Evolutionary conservation across 331 rosid genomes (phyloP), one percentile per base, ranked within the genome.

Genomic region (Dryas integrifolia): DNA sequence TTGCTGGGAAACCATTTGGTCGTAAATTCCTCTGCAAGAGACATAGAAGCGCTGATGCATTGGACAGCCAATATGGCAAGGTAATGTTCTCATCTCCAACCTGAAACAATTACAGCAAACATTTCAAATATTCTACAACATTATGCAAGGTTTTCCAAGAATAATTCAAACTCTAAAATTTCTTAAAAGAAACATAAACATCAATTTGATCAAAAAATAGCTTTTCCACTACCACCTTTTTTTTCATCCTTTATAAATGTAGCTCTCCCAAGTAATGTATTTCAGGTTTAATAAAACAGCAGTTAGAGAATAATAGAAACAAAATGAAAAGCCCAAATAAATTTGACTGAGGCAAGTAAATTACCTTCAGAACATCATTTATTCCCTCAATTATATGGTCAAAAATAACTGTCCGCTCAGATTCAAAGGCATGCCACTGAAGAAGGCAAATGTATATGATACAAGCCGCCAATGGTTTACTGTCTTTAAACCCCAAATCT

Each of bases 371-470:
- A 80, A 76, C 92, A n/a, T 88, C 97, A 77, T 89, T 95, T 70
- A 89, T 87, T 74, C 97, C 93, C 77, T 91, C 96, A 53, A 95
- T 95, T 77, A 95, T 85, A 82, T 82, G 89, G 84, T 95, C 96
- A 78, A 95, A 95, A 72, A 95, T 92, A 79, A 87, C 86, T 64
- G 99, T 95, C 70, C 99, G 87, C 76, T 95, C 99, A 55, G 93
- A 92, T 85, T 95, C 99, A 51, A 95, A 95, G 73, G 96, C 91
- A 84, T 84, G 99, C 99, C 99, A 95, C 60, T 95, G 93, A 87
- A 89, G 96, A 85, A 95, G 97, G 74, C 97, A 89, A 73, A 78
- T 87, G 89, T 89, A 92, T 76, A 92, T 89, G 81, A 92, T 84
- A 76, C 92, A 85, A 58, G 97, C 97, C 4, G 96, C 96, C 75